Base-by-base conservation (phyloP, 1,139 yeast species). In the Geotrichum restrictum region DNA sequence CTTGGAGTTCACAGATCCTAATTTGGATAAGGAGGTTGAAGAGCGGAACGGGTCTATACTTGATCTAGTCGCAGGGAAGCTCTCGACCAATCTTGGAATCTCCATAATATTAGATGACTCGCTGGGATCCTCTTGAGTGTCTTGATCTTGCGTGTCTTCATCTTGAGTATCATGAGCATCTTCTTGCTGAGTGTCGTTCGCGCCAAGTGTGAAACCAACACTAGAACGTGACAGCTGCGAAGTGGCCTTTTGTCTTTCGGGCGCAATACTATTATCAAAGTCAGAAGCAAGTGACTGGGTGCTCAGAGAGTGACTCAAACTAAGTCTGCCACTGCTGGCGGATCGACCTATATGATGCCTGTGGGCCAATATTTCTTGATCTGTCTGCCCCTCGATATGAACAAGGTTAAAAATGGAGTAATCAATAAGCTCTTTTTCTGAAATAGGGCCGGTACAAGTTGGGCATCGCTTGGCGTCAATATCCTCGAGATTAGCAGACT, bases 361-460 rank as follows among this genome's bases (percentile, higher is more conserved):
- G 32, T 40, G 29, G 1, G 49, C 39, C 37, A 45, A 19, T 11
- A 64, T 59, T 38, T 60, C 64, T 3, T 37, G 44, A 41, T 61
- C 63, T 4, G 59, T 51, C 55, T 61, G 41, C 7, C 56, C 56
- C 48, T 60, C 53, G 3, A 56, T 51, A 46, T 58, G 60, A 19
- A 63, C 60, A 57, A 60, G 44, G 34, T 59, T 58, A 53, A 67
- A 67, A n/a, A 63, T 60, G 7, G 55, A 51, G 51, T 57, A 63
- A 44, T 58, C 61, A 27, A 65, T 59, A 38, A 58, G 43, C 37
- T 56, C 57, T 38, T 56, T 57, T 19, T 53, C 57, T 33, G 52
- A 54, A 24, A 64, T 53, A 3, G 51, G 50, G 6, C 31, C 49
- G 18, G 59, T 48, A 45, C 69, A 65, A 6, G 59, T 56, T 27